Evolutionary conservation across 2,329 filamentous ascomycete species (phyloP).

Genomic region (Arthrobotrys megalospora): DNA sequence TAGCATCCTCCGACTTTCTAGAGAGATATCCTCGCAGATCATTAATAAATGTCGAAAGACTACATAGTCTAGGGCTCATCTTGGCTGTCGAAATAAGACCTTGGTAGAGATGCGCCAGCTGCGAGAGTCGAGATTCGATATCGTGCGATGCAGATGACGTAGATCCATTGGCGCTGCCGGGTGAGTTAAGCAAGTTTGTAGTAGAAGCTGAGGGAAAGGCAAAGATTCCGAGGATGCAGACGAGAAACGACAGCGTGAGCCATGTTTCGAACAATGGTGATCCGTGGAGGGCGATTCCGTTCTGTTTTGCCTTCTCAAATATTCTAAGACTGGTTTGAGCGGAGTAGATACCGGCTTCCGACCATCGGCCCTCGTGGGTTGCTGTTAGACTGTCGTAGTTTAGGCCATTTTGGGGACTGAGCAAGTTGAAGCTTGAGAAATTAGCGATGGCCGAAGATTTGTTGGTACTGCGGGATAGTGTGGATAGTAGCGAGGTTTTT

Average conservation of each 20-base stretch:
- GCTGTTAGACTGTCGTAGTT: constrained; percentile 27
- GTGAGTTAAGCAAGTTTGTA: background rate
- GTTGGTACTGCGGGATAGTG: constrained; percentile 23
- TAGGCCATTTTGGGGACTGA: background rate
- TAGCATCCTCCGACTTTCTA: constrained; percentile 27
- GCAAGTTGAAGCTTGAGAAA: constrained; percentile 12
- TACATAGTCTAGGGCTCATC: constrained; percentile 50
- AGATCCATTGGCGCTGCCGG: background rate
- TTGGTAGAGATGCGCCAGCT: constrained; percentile 46
- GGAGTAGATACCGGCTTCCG: constrained; percentile 50
- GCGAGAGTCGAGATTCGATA: constrained; percentile 36
- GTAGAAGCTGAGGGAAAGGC: constrained; percentile 34
- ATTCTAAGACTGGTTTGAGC: constrained; percentile 51
- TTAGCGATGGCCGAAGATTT: background rate
- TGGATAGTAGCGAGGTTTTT: constrained; percentile 37
- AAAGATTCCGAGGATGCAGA: constrained; percentile 47
- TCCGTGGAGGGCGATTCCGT: constrained; percentile 40
- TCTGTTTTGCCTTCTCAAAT: constrained; percentile 47
- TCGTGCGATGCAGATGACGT: constrained; percentile 19
- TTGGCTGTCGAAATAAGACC: constrained; percentile 36
- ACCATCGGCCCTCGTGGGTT: constrained; percentile 49
- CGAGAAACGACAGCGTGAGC: constrained; percentile 45
- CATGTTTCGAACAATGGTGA: constrained; percentile 53
- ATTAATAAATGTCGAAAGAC: constrained; percentile 53
- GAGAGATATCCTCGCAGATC: constrained; percentile 42